These are phyloP conservation scores for Apiospora koreana DNA, from an alignment of 2,329 filamentous ascomycete genomes.

Conservation along the genomic window DNA sequence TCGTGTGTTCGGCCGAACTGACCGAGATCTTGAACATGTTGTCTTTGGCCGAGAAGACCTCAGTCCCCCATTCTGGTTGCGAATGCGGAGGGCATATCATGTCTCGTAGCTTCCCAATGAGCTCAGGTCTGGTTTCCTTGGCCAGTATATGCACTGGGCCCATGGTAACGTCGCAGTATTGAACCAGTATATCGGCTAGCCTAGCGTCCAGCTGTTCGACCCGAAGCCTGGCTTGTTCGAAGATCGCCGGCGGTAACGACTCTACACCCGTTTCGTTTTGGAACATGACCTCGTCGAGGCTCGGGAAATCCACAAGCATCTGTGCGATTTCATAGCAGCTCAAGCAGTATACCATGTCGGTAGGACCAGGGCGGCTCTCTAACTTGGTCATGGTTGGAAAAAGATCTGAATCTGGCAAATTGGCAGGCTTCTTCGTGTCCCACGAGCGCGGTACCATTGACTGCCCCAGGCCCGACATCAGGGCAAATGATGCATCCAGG, in stretches of 20 bases:
- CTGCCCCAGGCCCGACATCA: slow-evolving; percentile 58
- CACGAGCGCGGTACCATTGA: slow-evolving; percentile 53
- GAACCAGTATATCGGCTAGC: slow-evolving; percentile 47
- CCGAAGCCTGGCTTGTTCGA: slow-evolving; percentile 44
- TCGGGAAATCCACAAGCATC: slow-evolving; percentile 49
- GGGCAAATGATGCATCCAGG: slow-evolving; percentile 57
- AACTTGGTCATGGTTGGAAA: slow-evolving; percentile 53
- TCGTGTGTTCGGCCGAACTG: slow-evolving; percentile 48
- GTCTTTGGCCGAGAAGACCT: slow-evolving; percentile 51
- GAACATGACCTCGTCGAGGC: slow-evolving; percentile 52
- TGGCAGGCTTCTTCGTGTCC: slow-evolving; percentile 57
- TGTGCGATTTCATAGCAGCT: slow-evolving; percentile 51
- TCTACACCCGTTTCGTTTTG: slow-evolving; percentile 41
- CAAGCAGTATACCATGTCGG: slow-evolving; percentile 61
- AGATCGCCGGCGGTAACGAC: slow-evolving; percentile 24
- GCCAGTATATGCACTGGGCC: slow-evolving; percentile 55
- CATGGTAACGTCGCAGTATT: slow-evolving; percentile 52
- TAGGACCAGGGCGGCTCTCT: slow-evolving; percentile 55
- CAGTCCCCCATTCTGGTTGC: slow-evolving; percentile 50
- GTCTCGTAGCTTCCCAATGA: slow-evolving; percentile 50
- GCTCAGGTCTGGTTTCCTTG: slow-evolving; percentile 45
- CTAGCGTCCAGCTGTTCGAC: slow-evolving; percentile 44
- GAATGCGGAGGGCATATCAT: slow-evolving; percentile 48
- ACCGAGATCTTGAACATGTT: slow-evolving; percentile 58
- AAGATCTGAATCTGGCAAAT: slow-evolving; percentile 61